Evolutionary conservation across 2,329 filamentous ascomycete genomes (phyloP).

Genomic region (Venturia nashicola): DNA sequence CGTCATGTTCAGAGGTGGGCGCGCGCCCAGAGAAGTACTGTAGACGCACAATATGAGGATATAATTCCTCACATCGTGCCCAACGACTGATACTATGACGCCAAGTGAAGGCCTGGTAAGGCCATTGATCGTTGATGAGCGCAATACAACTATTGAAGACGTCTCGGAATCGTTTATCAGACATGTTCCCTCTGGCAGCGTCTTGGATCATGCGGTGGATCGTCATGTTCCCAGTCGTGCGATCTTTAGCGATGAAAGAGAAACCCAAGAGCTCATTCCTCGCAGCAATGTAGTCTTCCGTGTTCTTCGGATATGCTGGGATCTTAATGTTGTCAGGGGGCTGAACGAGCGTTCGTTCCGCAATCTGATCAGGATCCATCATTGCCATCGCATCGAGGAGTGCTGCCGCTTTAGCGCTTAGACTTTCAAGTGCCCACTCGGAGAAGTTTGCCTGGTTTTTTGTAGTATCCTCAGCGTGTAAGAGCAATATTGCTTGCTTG

Average conservation of each 20-base stretch:
- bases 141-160: constrained; percentile 10
- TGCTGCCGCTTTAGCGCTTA: constrained; percentile 7
- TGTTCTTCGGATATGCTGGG: constrained; percentile 4
- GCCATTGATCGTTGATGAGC: constrained; percentile 13
- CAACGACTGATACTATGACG: constrained; percentile 12
- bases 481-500: not conserved
- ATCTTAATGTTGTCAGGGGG: not conserved
- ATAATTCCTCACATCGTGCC: constrained; percentile 12
- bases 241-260: constrained; percentile 6
- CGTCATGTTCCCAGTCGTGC: not conserved
- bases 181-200: constrained; percentile 8
- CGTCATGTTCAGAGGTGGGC: not conserved
- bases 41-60: constrained; percentile 12
- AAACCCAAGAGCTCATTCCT: constrained; percentile 10
- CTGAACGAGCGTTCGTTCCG: constrained; percentile 9
- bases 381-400: constrained; percentile 13
- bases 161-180: not conserved
- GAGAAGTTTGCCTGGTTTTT: not conserved
- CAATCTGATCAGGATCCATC: constrained; percentile 13
- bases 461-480: not conserved
- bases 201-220: constrained; percentile 13
- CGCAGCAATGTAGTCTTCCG: constrained; percentile 5
- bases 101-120: constrained; percentile 13
- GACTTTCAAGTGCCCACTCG: constrained; percentile 10
- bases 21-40: constrained; percentile 4